A percentile compares a stretch with the other conserved stretches of the same genome.
Evolutionary conservation across 768 basidiomycete species (phyloP).

Genomic region (Dioszegia hungarica): DNA sequence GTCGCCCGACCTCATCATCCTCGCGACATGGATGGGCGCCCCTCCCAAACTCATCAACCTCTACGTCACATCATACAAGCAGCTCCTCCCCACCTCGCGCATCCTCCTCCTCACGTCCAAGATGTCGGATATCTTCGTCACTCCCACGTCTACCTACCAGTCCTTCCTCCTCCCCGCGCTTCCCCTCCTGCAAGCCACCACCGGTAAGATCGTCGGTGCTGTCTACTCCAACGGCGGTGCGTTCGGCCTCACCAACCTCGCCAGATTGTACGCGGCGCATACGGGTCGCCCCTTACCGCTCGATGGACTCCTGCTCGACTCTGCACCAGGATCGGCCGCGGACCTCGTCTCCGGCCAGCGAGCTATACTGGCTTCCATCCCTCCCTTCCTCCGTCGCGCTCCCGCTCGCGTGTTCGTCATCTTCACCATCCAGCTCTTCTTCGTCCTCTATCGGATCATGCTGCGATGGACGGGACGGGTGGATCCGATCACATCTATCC

Average conservation of each 20-base stretch:
- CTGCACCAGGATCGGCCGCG: not conserved
- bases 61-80: not conserved
- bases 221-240: conserved; percentile 5
- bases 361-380: not conserved
- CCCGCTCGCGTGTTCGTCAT: not conserved
- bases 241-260: not conserved
- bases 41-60: not conserved
- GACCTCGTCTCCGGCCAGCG: conserved; percentile 1
- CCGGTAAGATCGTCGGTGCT: not conserved
- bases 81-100: not conserved
- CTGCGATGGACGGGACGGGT: not conserved
- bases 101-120: conserved; percentile 4
- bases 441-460: not conserved
- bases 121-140: not conserved
- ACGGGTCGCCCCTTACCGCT: not conserved
- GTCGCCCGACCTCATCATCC: not conserved
- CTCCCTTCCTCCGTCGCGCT: not conserved
- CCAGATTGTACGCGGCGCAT: not conserved
- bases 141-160: not conserved
- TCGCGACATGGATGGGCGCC: conserved; percentile 6
- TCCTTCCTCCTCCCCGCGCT: not conserved
- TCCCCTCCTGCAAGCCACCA: not conserved
- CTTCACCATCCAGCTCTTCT: not conserved
- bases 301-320: not conserved
- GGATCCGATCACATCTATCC: not conserved